Evolutionary conservation across 495 filamentous ascomycete genomes (phyloP), one percentile per base, ranked within the genome.

Genomic region (Saxophila tyrrhenica): DNA sequence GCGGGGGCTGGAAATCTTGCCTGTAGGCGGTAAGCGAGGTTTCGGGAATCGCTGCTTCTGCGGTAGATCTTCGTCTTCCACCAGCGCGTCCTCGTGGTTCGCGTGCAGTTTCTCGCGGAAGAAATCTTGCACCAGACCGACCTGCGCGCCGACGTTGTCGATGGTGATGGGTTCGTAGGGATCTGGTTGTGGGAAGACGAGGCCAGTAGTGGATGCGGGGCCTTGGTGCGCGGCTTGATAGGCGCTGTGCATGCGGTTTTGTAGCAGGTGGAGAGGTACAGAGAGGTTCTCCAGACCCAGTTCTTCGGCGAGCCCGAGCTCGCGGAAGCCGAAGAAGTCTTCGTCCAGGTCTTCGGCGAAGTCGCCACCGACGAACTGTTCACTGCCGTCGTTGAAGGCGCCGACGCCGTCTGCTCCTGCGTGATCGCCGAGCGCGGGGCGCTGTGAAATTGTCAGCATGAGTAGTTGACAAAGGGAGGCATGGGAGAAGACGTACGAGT

Each of bases 291-390:
- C 81, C 51, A 90, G 75, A 15, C 89, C 87, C 64, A 96, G 82
- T 64, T 98, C 92, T 54, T 79, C 82, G 62, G 94, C 91, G 25
- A 98, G 75, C 17, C 92, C 92, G 32, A 97, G 76, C 58, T 94
- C 91, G 67, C 90, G 91, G 78, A 99, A 96, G 10, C 92, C 92
- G 60, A 99, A 97, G 77, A 95, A 99, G 71, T 99, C 92, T 69
- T 96, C 92, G 55, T 87, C 90, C 25, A 97, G 84, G 61, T 97
- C 92, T 70, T 95, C 92, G 1, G 92, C 92, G 66, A 96, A 99
- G 64, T 97, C 91, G 48, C 92, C 92, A 38, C 86, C 86, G 49
- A 96, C 80, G 62, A 99, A 99, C 67, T 97, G 91, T 59, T 99
- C 92, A 62, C 89, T 95, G 54, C 90, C 91, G 63, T 99, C 92